phyloP scores from a whole-genome alignment of 805 yeast species.

The Diddensiella santjacobensis region DNA sequence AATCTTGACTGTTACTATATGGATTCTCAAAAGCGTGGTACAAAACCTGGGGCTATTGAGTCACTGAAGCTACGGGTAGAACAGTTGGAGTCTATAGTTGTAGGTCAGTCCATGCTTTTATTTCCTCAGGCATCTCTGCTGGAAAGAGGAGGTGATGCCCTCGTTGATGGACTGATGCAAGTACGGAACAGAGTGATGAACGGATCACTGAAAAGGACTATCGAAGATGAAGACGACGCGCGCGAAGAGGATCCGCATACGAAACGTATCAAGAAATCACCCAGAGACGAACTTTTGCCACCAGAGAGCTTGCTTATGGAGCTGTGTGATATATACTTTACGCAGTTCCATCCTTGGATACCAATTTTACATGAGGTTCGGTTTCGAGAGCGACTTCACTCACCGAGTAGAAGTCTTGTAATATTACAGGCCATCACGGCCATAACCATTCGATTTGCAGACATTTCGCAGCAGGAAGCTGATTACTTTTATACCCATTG shows the following conservation, averaged over 20 bases:
- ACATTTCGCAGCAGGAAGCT: neutral
- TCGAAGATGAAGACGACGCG: neutral
- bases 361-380: slow-evolving; percentile 12
- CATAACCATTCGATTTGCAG: slow-evolving; percentile 8
- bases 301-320: slow-evolving; percentile 5
- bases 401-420: neutral
- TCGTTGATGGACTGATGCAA: neutral
- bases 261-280: neutral
- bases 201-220: neutral
- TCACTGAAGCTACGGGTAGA: slow-evolving; percentile 6
- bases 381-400: slow-evolving; percentile 3
- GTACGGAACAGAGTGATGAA: slow-evolving; percentile 2
- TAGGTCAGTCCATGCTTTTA: slow-evolving; percentile 12
- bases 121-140: neutral
- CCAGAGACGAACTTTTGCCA: slow-evolving; percentile 8
- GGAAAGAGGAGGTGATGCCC: neutral
- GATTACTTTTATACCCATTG: slow-evolving; percentile 3
- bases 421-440: slow-evolving; percentile 14
- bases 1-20: slow-evolving; percentile 6
- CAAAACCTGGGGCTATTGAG: slow-evolving; percentile 7
- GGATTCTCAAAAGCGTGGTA: slow-evolving; percentile 9
- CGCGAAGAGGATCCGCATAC: neutral
- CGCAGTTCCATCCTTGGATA: slow-evolving; percentile 15
- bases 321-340: slow-evolving; percentile 7
- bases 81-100: slow-evolving; percentile 9